Conservation (phyloP, 2,329 filamentous ascomycete species). For the Fusarium illudens region DNA sequence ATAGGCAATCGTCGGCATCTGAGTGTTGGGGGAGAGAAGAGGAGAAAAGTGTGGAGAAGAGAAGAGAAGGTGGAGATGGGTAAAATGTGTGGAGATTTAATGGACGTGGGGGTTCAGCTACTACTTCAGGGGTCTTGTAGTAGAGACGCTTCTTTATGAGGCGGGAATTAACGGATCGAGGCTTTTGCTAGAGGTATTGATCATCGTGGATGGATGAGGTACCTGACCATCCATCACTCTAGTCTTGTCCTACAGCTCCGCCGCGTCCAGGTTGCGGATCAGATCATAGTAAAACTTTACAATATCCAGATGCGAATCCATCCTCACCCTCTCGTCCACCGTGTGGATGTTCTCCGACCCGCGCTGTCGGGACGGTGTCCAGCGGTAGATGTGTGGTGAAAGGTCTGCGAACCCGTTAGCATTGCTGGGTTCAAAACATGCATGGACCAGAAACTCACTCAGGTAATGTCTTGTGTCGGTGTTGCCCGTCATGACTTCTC, state of each 20-base stretch:
- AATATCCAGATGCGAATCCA: slow-evolving; percentile 51
- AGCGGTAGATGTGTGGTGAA: slow-evolving; percentile 53
- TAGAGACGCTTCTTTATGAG: too few relatives aligned
- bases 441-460: slow-evolving; percentile 36
- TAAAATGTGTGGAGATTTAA: background rate
- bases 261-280: slow-evolving; percentile 55
- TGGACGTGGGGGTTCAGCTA: slow-evolving; percentile 13
- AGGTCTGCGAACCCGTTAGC: slow-evolving; percentile 36
- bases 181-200: background rate
- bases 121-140: background rate
- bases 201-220: background rate
- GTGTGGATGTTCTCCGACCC: slow-evolving; percentile 50
- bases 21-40: slow-evolving; percentile 22
- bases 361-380: slow-evolving; percentile 48
- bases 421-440: background rate
- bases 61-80: background rate
- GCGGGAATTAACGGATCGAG: background rate
- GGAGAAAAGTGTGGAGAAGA: slow-evolving; percentile 25
- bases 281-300: slow-evolving; percentile 56
- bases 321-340: slow-evolving; percentile 52
- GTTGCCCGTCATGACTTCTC: slow-evolving; percentile 55
- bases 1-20: slow-evolving; percentile 7
- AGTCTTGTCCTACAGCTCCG: slow-evolving; percentile 36
- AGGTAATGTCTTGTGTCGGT: slow-evolving; percentile 55
- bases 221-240: background rate